Evolutionary conservation across 2,329 filamentous ascomycete species (phyloP).

Genomic region (Seiridium unicorne): DNA sequence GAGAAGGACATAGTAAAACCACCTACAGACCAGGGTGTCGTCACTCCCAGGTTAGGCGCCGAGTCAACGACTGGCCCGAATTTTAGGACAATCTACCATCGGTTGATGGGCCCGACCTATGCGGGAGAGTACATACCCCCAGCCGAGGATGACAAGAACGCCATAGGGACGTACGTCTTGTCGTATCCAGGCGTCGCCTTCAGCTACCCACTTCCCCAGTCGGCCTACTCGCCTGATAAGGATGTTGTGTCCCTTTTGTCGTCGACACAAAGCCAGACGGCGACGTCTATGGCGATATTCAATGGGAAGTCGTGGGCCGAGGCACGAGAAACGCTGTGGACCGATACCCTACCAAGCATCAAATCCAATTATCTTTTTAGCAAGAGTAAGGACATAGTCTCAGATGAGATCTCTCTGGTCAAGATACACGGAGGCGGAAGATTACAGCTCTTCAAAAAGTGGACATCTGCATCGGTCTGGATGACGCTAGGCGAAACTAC

Average conservation of each 20-base stretch:
- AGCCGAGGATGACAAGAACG: slow-evolving; percentile 44
- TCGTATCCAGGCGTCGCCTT: slow-evolving; percentile 96
- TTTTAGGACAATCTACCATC: slow-evolving; percentile 88
- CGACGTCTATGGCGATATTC: slow-evolving; percentile 87
- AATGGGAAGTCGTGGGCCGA: slow-evolving; percentile 89
- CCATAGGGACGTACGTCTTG: slow-evolving; percentile 76
- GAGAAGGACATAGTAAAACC: slow-evolving; percentile 68
- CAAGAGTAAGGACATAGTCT: slow-evolving; percentile 74
- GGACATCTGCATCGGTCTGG: slow-evolving; percentile 63
- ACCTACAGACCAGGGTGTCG: slow-evolving; percentile 27
- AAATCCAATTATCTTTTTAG: slow-evolving; percentile 67
- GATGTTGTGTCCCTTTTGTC: slow-evolving; percentile 88
- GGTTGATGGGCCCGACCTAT: slow-evolving; percentile 90
- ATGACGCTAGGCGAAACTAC: slow-evolving; percentile 83
- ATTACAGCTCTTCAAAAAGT: slow-evolving; percentile 74
- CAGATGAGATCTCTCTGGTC: slow-evolving; percentile 84
- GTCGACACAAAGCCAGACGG: slow-evolving; percentile 71
- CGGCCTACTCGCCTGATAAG: slow-evolving; percentile 70
- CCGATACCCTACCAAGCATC: slow-evolving; percentile 69
- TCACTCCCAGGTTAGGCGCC: slow-evolving; percentile 24
- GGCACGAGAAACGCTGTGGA: slow-evolving; percentile 74
- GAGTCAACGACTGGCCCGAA: slow-evolving; percentile 59
- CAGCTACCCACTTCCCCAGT: slow-evolving; percentile 75
- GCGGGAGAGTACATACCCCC: slow-evolving; percentile 86
- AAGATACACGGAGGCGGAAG: slow-evolving; percentile 75